Base-by-base conservation (phyloP, 1,284 basidiomycete genomes). In the Ustilago cynodontis region DNA sequence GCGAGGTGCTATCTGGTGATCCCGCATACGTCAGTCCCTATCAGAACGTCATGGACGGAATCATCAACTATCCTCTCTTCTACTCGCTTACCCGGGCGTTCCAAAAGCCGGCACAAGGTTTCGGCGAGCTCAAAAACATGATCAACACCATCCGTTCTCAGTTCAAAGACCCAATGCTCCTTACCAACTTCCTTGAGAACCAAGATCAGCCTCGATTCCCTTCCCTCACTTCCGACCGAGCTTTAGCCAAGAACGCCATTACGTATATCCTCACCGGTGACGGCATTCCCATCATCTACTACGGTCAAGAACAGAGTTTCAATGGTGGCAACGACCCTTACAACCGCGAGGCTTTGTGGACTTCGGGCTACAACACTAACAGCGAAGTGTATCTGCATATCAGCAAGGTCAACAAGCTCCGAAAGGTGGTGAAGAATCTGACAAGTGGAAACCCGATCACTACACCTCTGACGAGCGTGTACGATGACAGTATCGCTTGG, bases 101-200 rank as follows among this genome's bases (percentile, higher is more conserved):
- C 56, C 88, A 61, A 85, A 78, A 11, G 83, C 86, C 79, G 79
- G 83, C 54, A 56, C 77, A 82, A 53, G 85, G 86, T 22, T 77
- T 79, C 52, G 80, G 82, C 60, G 26, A 60, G 18, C 24, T 68
- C 68, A 63, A 66, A 65, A 29, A 39, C n/a, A 55, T 56, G 47
- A 60, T 64, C 33, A 47, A 41, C 52, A 54, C 55, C 24, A 56
- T 55, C 59, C 43, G 41, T 7, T n/a, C 31, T 14, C 49, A 54
- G 9, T 68, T 64, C 43, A 61, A 82, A 86, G 89, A 90, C 54
- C 81, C 88, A 2, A 88, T 88, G 33, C 80, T 89, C 49, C 88
- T 93, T 1, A 93, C 92, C 3, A 93, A 93, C 79, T 94, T 94
- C 86, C 86, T 94, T 35, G 93, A 94, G 86, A 94, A 94, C 86